Conservation (phyloP, 345 rosid genomes). For the Gossypium rotundifolium region DNA sequence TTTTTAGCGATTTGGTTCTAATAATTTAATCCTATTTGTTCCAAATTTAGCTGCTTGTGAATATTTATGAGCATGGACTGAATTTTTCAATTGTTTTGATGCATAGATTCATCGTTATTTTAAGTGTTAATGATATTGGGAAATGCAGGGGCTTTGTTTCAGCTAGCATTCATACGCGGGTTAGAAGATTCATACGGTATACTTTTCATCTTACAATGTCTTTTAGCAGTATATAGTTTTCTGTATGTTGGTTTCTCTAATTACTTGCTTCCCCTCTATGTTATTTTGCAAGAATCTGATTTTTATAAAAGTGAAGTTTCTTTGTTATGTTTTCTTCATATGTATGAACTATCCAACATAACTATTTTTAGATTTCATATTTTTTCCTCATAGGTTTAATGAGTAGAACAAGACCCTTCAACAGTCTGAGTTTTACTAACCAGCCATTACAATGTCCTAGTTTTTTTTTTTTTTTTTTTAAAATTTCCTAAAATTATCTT, state of each 20-base stretch:
- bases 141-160: slow-evolving; percentile 78
- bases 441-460: neutral
- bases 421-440: neutral
- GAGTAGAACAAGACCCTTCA: neutral
- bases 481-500: neutral
- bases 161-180: slow-evolving; percentile 63
- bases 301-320: neutral
- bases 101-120: neutral
- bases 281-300: neutral
- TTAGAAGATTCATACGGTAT: slow-evolving; percentile 77
- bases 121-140: slow-evolving; percentile 9
- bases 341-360: neutral
- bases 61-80: neutral
- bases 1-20: neutral
- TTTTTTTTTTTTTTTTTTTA: too few species aligned
- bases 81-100: neutral
- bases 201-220: neutral
- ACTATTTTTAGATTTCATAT: neutral
- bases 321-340: neutral
- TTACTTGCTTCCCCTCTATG: neutral
- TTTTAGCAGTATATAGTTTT: neutral
- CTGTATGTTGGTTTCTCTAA: neutral
- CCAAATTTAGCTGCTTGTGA: neutral
- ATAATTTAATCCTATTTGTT: neutral
- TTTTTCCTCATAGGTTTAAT: neutral